phyloP scores from a whole-genome alignment of 805 yeast genomes.

The Maudiozyma pseudohumilis region DNA sequence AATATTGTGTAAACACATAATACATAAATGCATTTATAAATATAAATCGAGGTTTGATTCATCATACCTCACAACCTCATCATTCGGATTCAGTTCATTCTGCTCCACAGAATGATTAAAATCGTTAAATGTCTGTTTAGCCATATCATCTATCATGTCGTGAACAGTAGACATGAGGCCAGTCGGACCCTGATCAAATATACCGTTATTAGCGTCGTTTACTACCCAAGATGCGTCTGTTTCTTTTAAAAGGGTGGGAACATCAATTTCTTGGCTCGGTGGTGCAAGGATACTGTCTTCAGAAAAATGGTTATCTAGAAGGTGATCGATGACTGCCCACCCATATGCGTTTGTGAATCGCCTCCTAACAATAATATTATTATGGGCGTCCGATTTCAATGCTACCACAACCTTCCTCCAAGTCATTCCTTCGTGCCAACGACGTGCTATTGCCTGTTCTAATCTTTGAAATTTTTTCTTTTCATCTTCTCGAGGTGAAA shows the following conservation, averaged over 20 bases:
- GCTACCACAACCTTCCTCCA: constrained; percentile 91
- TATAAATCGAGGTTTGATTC: constrained; percentile 7
- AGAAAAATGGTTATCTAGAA: constrained; percentile 51
- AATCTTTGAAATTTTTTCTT: constrained; percentile 64
- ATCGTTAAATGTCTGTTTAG: constrained; percentile 18
- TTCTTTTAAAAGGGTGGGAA: neutral
- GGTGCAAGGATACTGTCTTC: constrained; percentile 8
- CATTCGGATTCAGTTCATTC: constrained; percentile 3
- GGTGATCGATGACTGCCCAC: constrained; percentile 66
- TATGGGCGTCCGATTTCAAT: constrained; percentile 88
- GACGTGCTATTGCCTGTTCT: constrained; percentile 78
- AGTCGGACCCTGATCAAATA: constrained; percentile 55
- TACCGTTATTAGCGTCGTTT: constrained; percentile 20
- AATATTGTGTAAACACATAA: constrained; percentile 12
- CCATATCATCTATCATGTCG: constrained; percentile 43
- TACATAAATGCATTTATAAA: neutral
- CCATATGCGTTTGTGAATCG: constrained; percentile 82
- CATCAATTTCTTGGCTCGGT: neutral
- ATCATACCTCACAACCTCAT: constrained; percentile 7
- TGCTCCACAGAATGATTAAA: neutral
- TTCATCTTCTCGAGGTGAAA: constrained; percentile 28
- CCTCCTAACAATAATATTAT: constrained; percentile 81
- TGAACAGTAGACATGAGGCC: constrained; percentile 58
- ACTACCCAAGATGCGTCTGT: constrained; percentile 40
- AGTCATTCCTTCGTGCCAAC: constrained; percentile 72